Evolutionary conservation across 345 rosid genomes (phyloP).

Genomic region (Kernera saxatilis): DNA sequence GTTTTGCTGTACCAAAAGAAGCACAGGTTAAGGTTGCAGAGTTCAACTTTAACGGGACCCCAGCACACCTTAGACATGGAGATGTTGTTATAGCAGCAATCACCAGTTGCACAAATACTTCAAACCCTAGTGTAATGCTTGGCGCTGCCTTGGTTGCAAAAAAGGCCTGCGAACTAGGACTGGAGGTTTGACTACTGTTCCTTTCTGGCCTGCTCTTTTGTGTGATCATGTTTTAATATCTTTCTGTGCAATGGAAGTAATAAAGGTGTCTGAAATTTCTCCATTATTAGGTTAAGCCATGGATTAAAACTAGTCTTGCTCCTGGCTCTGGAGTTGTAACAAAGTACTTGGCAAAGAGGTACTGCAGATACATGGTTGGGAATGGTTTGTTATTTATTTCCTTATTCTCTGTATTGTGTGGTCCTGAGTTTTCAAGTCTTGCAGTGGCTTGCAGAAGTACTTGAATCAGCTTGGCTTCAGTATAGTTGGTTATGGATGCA

Average conservation of each 20-base stretch:
- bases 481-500: conserved; percentile 92
- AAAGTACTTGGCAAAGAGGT: conserved; percentile 78
- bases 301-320: conserved; percentile 92
- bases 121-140: conserved; percentile 95
- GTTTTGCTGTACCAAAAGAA: conserved; percentile 79
- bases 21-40: conserved; percentile 65
- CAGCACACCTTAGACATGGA: conserved; percentile 73
- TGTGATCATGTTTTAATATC: neutral
- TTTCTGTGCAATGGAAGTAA: neutral
- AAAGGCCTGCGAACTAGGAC: conserved; percentile 84
- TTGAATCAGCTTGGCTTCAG: conserved; percentile 76
- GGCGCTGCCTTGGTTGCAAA: conserved; percentile 95
- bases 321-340: conserved; percentile 98
- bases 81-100: conserved; percentile 94
- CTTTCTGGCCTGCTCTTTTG: neutral
- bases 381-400: neutral
- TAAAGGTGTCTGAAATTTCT: neutral
- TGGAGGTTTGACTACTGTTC: conserved; percentile 52
- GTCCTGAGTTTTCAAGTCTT: conserved; percentile 7
- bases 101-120: conserved; percentile 97
- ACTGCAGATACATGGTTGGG: conserved; percentile 18
- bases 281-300: conserved; percentile 67
- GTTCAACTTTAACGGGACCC: conserved; percentile 58
- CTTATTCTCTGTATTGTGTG: neutral
- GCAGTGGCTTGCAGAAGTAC: conserved; percentile 79